A percentile compares a stretch with the other conserved stretches of the same genome.
These are phyloP conservation scores for Trypanosoma melophagium DNA, from an alignment of 208 protist species.

Conservation along the genomic window DNA sequence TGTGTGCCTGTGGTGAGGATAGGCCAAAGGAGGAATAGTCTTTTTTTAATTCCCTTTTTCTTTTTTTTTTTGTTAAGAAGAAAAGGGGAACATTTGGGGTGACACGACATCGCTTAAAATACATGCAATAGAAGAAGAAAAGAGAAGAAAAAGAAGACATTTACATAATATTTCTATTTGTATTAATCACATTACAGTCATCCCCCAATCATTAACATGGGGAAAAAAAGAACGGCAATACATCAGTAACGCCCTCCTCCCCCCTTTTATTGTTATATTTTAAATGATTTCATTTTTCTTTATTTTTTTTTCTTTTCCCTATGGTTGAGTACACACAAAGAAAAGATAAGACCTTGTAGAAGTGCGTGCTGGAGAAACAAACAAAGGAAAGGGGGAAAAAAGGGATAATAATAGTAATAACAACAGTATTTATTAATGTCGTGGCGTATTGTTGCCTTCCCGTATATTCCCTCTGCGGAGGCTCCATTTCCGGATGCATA, in stretches of 20 bases:
- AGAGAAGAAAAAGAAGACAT: too few relatives aligned
- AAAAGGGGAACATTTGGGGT: too few relatives aligned
- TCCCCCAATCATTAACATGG: too few relatives aligned
- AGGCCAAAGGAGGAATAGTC: constrained; percentile 1
- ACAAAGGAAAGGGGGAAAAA: background rate
- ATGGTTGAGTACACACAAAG: background rate
- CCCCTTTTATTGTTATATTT: too few relatives aligned
- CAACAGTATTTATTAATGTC: background rate
- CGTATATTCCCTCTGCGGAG: constrained; percentile 21
- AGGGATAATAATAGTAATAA: background rate
- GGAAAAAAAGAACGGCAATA: too few relatives aligned
- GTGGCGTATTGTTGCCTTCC: constrained; percentile 23
- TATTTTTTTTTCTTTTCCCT: background rate
- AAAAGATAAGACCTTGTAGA: background rate
- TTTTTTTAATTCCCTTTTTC: too few relatives aligned
- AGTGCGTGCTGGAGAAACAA: background rate
- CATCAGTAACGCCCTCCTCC: too few relatives aligned
- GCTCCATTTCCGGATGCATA: constrained; percentile 12
- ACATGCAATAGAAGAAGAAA: too few relatives aligned
- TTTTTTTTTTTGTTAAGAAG: too few relatives aligned
- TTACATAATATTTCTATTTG: too few relatives aligned
- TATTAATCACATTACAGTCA: too few relatives aligned
- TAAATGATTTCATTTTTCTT: background rate
- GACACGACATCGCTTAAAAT: too few relatives aligned
- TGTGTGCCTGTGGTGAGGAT: constrained; percentile 49